Conservation (phyloP, 306 rosid species). For the Begonia loranthoides region DNA sequence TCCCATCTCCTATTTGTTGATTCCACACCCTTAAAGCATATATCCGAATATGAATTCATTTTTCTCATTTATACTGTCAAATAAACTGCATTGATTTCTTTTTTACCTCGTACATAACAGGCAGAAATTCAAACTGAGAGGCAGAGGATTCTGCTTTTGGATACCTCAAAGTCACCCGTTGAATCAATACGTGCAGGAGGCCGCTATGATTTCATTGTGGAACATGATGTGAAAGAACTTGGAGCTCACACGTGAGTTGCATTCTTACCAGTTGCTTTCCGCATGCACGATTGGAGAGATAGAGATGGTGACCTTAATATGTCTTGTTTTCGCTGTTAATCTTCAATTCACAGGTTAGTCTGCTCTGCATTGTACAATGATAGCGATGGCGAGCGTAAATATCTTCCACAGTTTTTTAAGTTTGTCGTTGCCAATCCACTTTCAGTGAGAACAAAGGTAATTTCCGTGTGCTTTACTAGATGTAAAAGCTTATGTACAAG, state of each 20-base stretch:
- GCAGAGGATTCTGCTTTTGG: slow-evolving; percentile 83
- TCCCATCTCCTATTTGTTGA: too few species aligned
- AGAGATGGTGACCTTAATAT: too few species aligned
- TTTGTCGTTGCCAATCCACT: slow-evolving; percentile 92
- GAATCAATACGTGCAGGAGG: slow-evolving; percentile 89
- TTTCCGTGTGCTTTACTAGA: neutral
- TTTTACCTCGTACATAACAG: slow-evolving; percentile 19
- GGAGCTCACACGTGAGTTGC: slow-evolving; percentile 86
- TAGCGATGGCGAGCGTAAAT: slow-evolving; percentile 87
- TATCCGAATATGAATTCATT: too few species aligned
- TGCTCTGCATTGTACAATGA: slow-evolving; percentile 93
- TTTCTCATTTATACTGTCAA: too few species aligned
- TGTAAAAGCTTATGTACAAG: too few species aligned
- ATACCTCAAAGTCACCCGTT: slow-evolving; percentile 82
- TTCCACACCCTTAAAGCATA: too few species aligned
- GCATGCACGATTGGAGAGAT: neutral
- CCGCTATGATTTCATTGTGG: slow-evolving; percentile 92
- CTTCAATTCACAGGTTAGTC: slow-evolving; percentile 43
- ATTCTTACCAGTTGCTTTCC: neutral
- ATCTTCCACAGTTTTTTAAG: slow-evolving; percentile 94
- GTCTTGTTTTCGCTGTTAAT: slow-evolving; percentile 2
- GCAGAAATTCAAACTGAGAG: slow-evolving; percentile 97
- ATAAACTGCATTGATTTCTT: neutral
- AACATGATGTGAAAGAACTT: slow-evolving; percentile 93
- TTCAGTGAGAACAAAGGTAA: slow-evolving; percentile 91